phyloP scores from a whole-genome alignment of 371 early-diverging fungal genomes.

The Apophysomyces trapeziformis region DNA sequence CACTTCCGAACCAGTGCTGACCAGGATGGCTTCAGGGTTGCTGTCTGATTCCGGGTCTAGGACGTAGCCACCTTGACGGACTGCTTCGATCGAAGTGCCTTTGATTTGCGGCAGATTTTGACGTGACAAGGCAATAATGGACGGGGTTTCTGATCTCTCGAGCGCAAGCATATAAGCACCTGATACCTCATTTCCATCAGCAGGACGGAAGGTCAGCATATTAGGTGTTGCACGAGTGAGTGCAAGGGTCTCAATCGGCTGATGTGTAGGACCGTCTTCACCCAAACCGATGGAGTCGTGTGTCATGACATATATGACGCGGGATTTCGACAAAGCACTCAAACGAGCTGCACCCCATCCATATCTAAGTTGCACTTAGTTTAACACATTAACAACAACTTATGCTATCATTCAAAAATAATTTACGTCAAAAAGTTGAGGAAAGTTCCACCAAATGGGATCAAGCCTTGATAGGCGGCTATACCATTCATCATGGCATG shows the following conservation, averaged over 20 bases:
- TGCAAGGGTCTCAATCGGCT: constrained; percentile 98
- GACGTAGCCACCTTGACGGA: constrained; percentile 82
- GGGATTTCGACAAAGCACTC: constrained; percentile 86
- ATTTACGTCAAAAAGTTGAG: constrained; percentile 93
- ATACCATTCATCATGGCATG: constrained; percentile 97
- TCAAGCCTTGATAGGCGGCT: constrained; percentile 85
- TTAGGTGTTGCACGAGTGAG: constrained; percentile 96
- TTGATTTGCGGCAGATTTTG: constrained; percentile 95
- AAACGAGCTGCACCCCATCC: constrained; percentile 92
- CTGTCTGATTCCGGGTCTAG: constrained; percentile 66
- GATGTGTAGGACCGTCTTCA: constrained; percentile 99
- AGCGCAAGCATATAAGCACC: constrained; percentile 90
- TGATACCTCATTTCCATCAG: constrained; percentile 96
- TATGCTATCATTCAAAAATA: neutral
- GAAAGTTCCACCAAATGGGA: constrained; percentile 97
- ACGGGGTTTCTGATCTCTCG: constrained; percentile 71
- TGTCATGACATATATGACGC: constrained; percentile 96
- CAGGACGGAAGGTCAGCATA: constrained; percentile 89
- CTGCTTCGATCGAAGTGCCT: constrained; percentile 80
- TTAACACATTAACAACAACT: neutral
- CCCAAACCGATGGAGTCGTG: constrained; percentile 99
- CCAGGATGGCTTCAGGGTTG: constrained; percentile 71
- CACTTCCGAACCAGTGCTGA: constrained; percentile 98
- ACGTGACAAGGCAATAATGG: constrained; percentile 92
- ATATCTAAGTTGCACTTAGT: constrained; percentile 30